Conservation (phyloP, 305 asterid genomes). For the Fraxinus velutina region DNA sequence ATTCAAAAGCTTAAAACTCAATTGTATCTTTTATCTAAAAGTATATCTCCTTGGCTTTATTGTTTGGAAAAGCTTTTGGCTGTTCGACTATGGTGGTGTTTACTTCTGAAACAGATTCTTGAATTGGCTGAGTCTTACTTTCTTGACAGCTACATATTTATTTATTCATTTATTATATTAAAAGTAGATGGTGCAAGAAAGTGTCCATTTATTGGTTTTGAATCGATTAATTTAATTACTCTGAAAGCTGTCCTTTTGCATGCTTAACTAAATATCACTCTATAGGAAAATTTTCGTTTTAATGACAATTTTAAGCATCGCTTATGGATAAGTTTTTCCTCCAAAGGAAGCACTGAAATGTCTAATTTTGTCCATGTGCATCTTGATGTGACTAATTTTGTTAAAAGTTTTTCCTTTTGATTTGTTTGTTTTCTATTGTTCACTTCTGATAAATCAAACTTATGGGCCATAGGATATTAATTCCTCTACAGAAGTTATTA, state of each 20-base stretch:
- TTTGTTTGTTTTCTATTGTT: not conserved
- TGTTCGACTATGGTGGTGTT: conserved; percentile 1
- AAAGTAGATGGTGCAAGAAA: conserved; percentile 1
- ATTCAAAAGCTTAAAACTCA: not conserved
- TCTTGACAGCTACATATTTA: not conserved
- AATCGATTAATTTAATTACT: not conserved
- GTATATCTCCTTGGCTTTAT: not conserved
- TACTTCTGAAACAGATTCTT: conserved; percentile 6
- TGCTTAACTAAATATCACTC: not conserved
- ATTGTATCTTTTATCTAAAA: not conserved
- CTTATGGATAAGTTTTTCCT: not conserved
- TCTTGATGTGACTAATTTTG: not conserved
- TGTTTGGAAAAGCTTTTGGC: not conserved
- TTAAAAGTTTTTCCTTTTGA: not conserved
- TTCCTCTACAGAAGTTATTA: not conserved
- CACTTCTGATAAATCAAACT: not conserved
- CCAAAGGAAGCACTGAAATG: not conserved
- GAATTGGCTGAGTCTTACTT: conserved; percentile 12
- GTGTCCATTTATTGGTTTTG: not conserved
- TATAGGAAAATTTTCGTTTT: not conserved
- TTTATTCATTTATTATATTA: not conserved
- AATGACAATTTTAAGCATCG: not conserved
- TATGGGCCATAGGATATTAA: not conserved
- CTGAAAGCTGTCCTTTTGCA: not conserved
- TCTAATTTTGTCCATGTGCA: not conserved